These are phyloP conservation scores for Solanum hybrid DNA, from an alignment of 305 asterid genomes.

Conservation along the genomic window DNA sequence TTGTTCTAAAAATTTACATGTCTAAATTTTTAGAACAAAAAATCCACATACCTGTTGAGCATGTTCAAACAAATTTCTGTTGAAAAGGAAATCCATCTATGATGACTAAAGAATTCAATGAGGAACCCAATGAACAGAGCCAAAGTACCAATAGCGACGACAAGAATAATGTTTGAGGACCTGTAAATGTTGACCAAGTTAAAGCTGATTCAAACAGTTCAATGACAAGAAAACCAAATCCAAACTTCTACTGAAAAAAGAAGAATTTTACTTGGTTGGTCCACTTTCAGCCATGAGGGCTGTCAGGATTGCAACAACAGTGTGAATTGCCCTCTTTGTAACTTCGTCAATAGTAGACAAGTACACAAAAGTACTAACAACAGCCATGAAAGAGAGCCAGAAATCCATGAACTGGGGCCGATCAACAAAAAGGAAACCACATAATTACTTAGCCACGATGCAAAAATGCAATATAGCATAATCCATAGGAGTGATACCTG, in stretches of 20 bases:
- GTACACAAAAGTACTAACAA: slow-evolving; percentile 83
- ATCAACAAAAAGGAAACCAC: neutral
- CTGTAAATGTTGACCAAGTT: slow-evolving; percentile 35
- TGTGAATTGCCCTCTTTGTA: slow-evolving; percentile 85
- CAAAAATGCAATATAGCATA: neutral
- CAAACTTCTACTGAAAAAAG: neutral
- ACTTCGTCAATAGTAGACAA: slow-evolving; percentile 58
- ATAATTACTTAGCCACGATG: neutral
- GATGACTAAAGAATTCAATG: slow-evolving; percentile 57
- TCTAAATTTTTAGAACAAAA: neutral
- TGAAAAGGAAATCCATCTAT: slow-evolving; percentile 33
- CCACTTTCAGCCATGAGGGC: slow-evolving; percentile 94
- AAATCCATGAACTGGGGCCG: slow-evolving; percentile 74
- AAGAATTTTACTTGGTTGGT: slow-evolving; percentile 59
- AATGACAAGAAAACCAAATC: neutral
- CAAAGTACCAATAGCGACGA: slow-evolving; percentile 60
- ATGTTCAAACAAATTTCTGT: slow-evolving; percentile 47
- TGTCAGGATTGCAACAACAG: slow-evolving; percentile 72
- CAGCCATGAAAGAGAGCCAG: slow-evolving; percentile 99
- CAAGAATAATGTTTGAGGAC: slow-evolving; percentile 58
- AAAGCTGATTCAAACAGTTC: neutral
- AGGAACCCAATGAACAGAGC: slow-evolving; percentile 78
- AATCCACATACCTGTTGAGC: slow-evolving; percentile 38
- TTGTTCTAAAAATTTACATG: neutral
- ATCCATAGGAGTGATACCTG: slow-evolving; percentile 43